Base-by-base conservation (phyloP, 208 protist species). In the Strigomonas culicis region DNA sequence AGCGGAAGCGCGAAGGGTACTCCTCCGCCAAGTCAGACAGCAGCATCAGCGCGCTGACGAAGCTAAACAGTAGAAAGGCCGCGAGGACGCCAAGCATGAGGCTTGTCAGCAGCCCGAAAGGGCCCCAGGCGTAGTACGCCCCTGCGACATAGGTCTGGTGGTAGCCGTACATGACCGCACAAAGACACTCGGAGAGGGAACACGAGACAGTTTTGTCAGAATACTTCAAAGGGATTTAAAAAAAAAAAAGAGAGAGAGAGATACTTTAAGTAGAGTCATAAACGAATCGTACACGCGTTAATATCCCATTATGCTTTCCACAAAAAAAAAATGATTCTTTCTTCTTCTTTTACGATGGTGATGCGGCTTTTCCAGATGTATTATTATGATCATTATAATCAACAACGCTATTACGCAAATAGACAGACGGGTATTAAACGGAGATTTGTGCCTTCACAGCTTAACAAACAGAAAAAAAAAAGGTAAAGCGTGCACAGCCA, bases 121-220 rank as follows among this genome's bases (percentile, higher is more conserved):
- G 65, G 69, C 11, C 73, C 72, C 10, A 79, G 47, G 13, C 66
- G n/a, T n/a, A n/a, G n/a, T n/a, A n/a, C n/a, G n/a, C n/a, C n/a
- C 21, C 15, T 58, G 52, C 52, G 21, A 58, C 13, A 58, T 58
- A 49, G 15, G 52, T 25, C n/a, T 58, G n/a, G n/a, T n/a, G n/a
- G n/a, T n/a, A n/a, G n/a, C n/a, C n/a, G n/a, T n/a, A 58, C 15
- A 58, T 13, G 28, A 25, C 15, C 15, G 13, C 21, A 13, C 15
- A 58, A 58, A 13, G 15, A 58, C 21, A 13, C n/a, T 25, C 15
- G 28, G 13, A 13, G 13, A 25, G 24, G 28, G 15, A 58, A 58
- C 13, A 58, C 13, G 28, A 21, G 13, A 58, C 28, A 58, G 21
- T 13, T 13, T 34, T 21, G 15, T 13, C 13, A 19, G 15, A 34